Base-by-base conservation (phyloP, 371 early-diverging fungal species). In the Umbelopsis sp. region DNA sequence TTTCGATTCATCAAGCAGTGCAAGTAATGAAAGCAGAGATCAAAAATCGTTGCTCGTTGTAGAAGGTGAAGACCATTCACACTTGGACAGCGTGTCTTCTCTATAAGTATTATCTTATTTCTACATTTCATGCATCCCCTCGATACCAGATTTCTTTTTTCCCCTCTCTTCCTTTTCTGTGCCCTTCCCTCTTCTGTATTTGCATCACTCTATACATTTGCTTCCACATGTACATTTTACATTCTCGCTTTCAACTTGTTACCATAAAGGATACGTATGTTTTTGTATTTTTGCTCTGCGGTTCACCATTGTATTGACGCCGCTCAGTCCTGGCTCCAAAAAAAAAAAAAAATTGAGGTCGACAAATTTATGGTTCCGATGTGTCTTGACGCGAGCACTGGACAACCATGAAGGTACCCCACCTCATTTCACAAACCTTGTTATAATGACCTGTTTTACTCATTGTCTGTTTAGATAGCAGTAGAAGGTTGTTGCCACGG, bases 401-500 rank as follows among this genome's bases (percentile, higher is more conserved):
- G 9, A 18, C 25, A 32, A 18, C 22, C 29, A 57, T 57, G 57
- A 57, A 57, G 57, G 57, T 57, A 57, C 16, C 3, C 16, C 18
- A 25, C 12, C n/a, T 18, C 18, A 29, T 29, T 35, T 6, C 1
- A 24, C 52, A 48, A 45, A 18, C 2, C 48, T n/a, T 20, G 18
- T 20, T 48, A 20, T 48, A 12, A 12, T 7, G 16, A n/a, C 63
- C 9, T n/a, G 32, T 41, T 12, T 62, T 11, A 16, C 32, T 64
- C 35, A 22, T 50, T 16, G 12, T 35, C 41, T 18, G 22, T 44
- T 10, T 74, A 90, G 89, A 88, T 97, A 57, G 97, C 97, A 18
- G 75, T 97, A 48, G 92, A 95, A 80, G 99, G 98, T 3, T 98
- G 98, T 79, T 92, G 94, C 71, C 97, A 97, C 72, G 98, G 98